Evolutionary conservation across 371 early-diverging fungal species (phyloP).

Genomic region (Mucor plumbeus): DNA sequence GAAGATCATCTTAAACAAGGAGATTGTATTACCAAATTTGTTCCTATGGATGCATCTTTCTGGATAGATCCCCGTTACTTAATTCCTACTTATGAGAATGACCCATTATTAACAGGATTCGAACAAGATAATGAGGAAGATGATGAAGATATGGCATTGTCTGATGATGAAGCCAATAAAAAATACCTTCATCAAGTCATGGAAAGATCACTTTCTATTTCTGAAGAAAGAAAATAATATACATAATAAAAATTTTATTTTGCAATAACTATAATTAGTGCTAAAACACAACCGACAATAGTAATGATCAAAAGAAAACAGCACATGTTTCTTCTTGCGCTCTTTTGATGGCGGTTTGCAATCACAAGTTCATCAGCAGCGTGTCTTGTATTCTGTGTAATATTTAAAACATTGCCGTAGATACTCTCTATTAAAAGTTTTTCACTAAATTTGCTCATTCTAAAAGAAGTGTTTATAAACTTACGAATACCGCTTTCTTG

Average conservation of each 20-base stretch:
- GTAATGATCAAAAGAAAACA: slow-evolving; percentile 76
- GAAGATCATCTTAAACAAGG: slow-evolving; percentile 59
- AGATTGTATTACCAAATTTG: slow-evolving; percentile 54
- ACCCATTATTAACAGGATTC: slow-evolving; percentile 84
- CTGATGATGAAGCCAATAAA: slow-evolving; percentile 45
- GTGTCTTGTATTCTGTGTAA: slow-evolving; percentile 76
- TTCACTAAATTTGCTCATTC: not conserved
- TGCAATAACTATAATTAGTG: slow-evolving; percentile 54
- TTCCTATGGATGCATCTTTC: slow-evolving; percentile 57
- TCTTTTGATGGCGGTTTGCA: slow-evolving; percentile 83
- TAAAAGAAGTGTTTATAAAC: slow-evolving; percentile 12
- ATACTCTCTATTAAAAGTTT: slow-evolving; percentile 42
- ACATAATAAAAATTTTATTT: slow-evolving; percentile 29
- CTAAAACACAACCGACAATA: slow-evolving; percentile 58
- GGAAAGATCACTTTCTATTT: slow-evolving; percentile 28
- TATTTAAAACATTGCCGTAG: slow-evolving; percentile 79
- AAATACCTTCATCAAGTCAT: slow-evolving; percentile 35
- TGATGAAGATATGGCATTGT: slow-evolving; percentile 25
- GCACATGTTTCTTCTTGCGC: slow-evolving; percentile 81
- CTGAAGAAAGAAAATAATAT: slow-evolving; percentile 16
- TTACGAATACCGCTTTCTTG: slow-evolving; percentile 92
- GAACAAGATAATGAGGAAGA: slow-evolving; percentile 63
- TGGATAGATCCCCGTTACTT: slow-evolving; percentile 83
- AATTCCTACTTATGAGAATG: slow-evolving; percentile 85
- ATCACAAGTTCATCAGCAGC: slow-evolving; percentile 82